These are phyloP conservation scores for Setaria italica DNA, from an alignment of 202 grass and related monocot genomes.

Conservation along the genomic window DNA sequence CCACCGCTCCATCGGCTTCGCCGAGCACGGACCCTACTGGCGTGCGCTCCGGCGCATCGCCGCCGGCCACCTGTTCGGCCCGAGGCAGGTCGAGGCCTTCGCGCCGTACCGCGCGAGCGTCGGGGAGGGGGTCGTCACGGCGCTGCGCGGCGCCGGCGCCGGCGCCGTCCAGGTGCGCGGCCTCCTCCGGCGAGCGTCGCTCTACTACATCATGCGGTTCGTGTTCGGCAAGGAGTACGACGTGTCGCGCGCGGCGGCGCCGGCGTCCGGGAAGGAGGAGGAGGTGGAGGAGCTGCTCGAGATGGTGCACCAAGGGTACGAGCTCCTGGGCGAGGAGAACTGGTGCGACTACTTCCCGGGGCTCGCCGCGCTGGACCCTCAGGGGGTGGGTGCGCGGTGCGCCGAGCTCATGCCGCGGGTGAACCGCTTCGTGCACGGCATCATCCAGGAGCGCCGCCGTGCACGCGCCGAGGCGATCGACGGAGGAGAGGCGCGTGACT, in stretches of 20 bases:
- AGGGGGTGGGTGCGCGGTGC: conserved; percentile 65
- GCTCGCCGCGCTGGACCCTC: conserved; percentile 66
- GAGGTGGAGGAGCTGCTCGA: conserved; percentile 67
- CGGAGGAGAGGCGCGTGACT: conserved; percentile 48
- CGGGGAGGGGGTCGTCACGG: conserved; percentile 44
- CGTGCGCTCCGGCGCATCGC: conserved; percentile 69
- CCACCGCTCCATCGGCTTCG: conserved; percentile 88
- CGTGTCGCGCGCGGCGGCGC: conserved; percentile 26
- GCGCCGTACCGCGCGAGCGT: conserved; percentile 60
- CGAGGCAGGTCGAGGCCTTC: conserved; percentile 66
- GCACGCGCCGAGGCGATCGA: conserved; percentile 7
- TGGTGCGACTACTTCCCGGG: conserved; percentile 81
- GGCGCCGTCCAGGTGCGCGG: conserved; percentile 50
- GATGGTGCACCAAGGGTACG: conserved; percentile 88
- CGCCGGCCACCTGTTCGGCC: conserved; percentile 71
- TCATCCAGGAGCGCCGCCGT: conserved; percentile 62
- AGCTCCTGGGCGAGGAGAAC: conserved; percentile 78
- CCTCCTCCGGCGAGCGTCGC: conserved; percentile 67
- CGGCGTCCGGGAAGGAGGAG: conserved; percentile 38
- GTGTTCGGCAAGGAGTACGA: conserved; percentile 82
- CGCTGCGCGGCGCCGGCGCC: conserved; percentile 16
- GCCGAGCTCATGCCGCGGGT: conserved; percentile 75
- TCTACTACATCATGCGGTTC: conserved; percentile 84
- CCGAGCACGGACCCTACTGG: conserved; percentile 81
- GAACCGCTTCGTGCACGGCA: conserved; percentile 68